Base-by-base conservation (phyloP, 2,329 filamentous ascomycete species). In the Aurifilum marmelostoma region DNA sequence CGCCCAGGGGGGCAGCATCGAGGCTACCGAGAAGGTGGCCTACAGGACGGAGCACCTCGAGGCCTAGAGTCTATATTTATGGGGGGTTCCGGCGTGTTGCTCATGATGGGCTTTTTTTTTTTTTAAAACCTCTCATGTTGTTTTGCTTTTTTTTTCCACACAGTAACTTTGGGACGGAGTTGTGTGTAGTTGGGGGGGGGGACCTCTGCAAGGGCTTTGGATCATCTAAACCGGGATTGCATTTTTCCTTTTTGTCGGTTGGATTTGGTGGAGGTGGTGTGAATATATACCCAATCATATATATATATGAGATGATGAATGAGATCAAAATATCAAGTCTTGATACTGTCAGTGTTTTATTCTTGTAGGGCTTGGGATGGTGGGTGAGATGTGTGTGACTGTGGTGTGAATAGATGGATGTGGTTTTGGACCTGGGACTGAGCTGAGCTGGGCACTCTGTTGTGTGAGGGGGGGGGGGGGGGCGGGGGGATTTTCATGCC, bases 11-110 rank as follows among this genome's bases (percentile, higher is more conserved):
- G 27, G 52, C 16, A n/a, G 52, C 11, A 24, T 52, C 11, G 69
- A 68, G 7, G 16, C 39, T 32, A 61, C 63, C 29, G 67, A 62
- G 50, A 70, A 70, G 63, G 41, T 16, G 1, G 39, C n/a, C 11
- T 68, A 59, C 58, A 70, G n/a, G 34, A 62, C 65, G 21, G 68
- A 67, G 59, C 69, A 70, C 18, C 50, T 59, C 16, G 69, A 70
- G 29, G 66, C 63, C 39, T 70, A n/a, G n/a, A n/a, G n/a, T n/a
- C n/a, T n/a, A n/a, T n/a, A n/a, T n/a, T n/a, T n/a, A n/a, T n/a
- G n/a, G n/a, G n/a, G n/a, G n/a, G n/a, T n/a, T n/a, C n/a, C n/a
- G n/a, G n/a, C n/a, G n/a, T n/a, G n/a, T n/a, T n/a, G n/a, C n/a
- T n/a, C n/a, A n/a, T n/a, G n/a, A n/a, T n/a, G n/a, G n/a, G n/a